Percentiles rank a stretch among this genome's conserved stretches.
Conservation (phyloP, 495 filamentous ascomycete species). For the Lineolata rhizophorae region DNA sequence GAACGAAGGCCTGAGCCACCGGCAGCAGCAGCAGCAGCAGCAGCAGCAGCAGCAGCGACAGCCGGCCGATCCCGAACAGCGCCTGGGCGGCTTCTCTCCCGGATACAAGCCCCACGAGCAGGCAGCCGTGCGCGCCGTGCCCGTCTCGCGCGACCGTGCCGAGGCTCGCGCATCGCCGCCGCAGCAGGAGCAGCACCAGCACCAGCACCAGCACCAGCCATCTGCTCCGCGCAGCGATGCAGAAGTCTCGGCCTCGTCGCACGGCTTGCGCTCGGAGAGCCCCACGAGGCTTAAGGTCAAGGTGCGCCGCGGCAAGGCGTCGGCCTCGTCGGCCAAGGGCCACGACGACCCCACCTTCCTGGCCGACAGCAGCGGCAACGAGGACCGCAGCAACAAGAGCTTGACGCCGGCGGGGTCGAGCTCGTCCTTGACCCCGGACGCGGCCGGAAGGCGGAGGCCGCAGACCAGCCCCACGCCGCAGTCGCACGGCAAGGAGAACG, state of each 20-base stretch:
- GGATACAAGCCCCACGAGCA: conserved; percentile 38
- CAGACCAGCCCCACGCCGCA: conserved; percentile 6
- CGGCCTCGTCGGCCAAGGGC: conserved; percentile 7
- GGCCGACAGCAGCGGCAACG: conserved; percentile 29
- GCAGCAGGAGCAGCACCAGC: too few relatives aligned
- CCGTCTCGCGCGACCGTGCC: too few relatives aligned
- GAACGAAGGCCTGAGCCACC: not conserved
- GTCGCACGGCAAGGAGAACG: not conserved
- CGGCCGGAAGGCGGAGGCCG: conserved; percentile 6
- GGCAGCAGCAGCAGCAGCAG: too few relatives aligned
- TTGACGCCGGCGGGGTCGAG: not conserved
- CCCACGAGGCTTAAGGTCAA: conserved; percentile 11
- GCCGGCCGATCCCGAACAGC: too few relatives aligned
- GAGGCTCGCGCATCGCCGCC: too few relatives aligned
- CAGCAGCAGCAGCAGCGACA: too few relatives aligned
- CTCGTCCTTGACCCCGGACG: not conserved
- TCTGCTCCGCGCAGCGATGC: too few relatives aligned
- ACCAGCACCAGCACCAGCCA: too few relatives aligned
- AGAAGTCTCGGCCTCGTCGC: not conserved
- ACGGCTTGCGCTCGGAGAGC: conserved; percentile 2
- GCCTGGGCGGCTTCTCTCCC: too few relatives aligned
- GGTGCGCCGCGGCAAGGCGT: conserved; percentile 10
- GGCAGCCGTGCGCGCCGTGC: conserved; percentile 33
- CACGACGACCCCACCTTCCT: conserved; percentile 25
- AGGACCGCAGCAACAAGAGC: conserved; percentile 9